Evolutionary conservation across 2,329 filamentous ascomycete species (phyloP), one percentile per base, ranked within the genome.

Genomic region (Trichoderma breve): DNA sequence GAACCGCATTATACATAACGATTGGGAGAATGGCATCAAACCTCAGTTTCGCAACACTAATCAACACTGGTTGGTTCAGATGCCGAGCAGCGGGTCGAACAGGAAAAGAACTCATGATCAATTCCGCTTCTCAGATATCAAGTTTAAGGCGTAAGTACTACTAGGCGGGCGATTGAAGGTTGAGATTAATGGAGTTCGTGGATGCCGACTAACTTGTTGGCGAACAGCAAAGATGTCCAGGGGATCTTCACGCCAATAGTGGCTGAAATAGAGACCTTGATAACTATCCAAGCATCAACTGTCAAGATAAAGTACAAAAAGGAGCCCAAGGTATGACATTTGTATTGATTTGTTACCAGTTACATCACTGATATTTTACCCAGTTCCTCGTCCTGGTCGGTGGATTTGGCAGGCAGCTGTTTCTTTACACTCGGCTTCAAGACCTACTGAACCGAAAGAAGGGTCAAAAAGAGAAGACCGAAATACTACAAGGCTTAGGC

Each of bases 351-450:
- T 0, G 6, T 36, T 36, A 1, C 14, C 6, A 3, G 11, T 15
- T 9, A 6, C n/a, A 43, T 15, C 3, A 18, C 66, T 66, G 9
- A 63, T 55, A 1, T 12, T 5, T 15, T 15, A 8, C 6, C 12
- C 24, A 84, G 83, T 80, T 79, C n/a, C 64, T 84, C 6, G 75
- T 83, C 2, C 76, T 84, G 0, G 82, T 81, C 0, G 83, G 83
- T 0, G 83, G 82, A 0, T 81, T 84, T 14, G 82, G 83, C 0
- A 74, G 79, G 1, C 80, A 76, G 9, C 43, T 61, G 0, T 82
- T 80, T 9, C 73, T 84, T 0, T 75, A 72, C 7, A 58, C 73
- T 3, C 65, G 69, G 0, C 65, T 84, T 0, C 70, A 74, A 0
- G 24, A 39, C 0, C 3, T 2, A 0, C 34, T 76, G 0, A 43